Evolutionary conservation across 306 rosid species (phyloP).

Genomic region (Hippophae rhamnoides): DNA sequence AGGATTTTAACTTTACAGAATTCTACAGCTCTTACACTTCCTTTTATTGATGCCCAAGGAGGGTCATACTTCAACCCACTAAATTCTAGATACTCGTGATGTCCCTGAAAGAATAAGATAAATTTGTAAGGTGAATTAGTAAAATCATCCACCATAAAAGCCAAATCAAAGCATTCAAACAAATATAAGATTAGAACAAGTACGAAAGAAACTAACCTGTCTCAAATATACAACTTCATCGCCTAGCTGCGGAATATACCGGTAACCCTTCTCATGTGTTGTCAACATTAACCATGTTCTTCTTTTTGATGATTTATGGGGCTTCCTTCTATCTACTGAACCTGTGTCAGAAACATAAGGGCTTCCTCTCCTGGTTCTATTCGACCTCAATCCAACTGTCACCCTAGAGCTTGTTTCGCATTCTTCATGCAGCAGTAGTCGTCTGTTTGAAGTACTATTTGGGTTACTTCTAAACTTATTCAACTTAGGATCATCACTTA

Average conservation of each 20-base stretch:
- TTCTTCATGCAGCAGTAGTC: conserved; percentile 44
- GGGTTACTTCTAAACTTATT: conserved; percentile 37
- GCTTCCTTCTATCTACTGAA: conserved; percentile 50
- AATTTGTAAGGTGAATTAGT: conserved; percentile 4
- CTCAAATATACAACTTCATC: conserved; percentile 90
- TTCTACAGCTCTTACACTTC: conserved; percentile 62
- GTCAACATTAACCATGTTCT: conserved; percentile 80
- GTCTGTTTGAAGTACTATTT: conserved; percentile 28
- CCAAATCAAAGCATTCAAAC: not conserved
- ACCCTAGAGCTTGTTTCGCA: conserved; percentile 59
- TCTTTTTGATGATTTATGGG: conserved; percentile 36
- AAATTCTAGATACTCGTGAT: conserved; percentile 71
- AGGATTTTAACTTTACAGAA: conserved; percentile 62
- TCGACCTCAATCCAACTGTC: conserved; percentile 80
- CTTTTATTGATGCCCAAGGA: conserved; percentile 63
- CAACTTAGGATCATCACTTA: conserved; percentile 29
- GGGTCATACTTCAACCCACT: conserved; percentile 51
- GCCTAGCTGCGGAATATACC: conserved; percentile 92
- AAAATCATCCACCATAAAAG: conserved; percentile 3
- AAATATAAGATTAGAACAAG: conserved; percentile 2
- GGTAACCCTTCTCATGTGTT: conserved; percentile 74
- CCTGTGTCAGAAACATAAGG: conserved; percentile 39
- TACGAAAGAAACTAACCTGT: conserved; percentile 49
- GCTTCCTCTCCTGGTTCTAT: conserved; percentile 65
- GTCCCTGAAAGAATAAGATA: conserved; percentile 51